phyloP scores from a whole-genome alignment of 495 filamentous ascomycete genomes.

The Neurospora sp. region DNA sequence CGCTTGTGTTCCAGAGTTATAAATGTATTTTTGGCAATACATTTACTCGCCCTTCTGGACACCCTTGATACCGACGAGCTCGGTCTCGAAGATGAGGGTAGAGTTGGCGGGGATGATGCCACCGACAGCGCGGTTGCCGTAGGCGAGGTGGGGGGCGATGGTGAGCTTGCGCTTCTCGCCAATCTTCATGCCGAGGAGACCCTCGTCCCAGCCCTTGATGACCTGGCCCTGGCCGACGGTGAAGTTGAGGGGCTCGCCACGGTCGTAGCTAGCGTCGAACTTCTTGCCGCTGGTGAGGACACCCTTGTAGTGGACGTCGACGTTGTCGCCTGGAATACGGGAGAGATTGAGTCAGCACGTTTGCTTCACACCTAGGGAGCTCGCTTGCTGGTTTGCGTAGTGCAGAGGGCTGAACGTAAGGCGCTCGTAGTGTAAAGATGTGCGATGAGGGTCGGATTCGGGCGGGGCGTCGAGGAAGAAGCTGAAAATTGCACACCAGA shows the following conservation, averaged over 20 bases:
- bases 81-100: slow-evolving; percentile 64
- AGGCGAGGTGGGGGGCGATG: slow-evolving; percentile 66
- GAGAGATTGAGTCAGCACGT: not conserved
- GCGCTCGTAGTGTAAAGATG: not conserved
- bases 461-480: not conserved
- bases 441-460: not conserved
- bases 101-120: slow-evolving; percentile 41
- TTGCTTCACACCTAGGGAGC: not conserved
- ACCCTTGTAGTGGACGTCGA: slow-evolving; percentile 24
- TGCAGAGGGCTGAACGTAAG: not conserved
- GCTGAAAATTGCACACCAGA: not conserved
- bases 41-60: slow-evolving; percentile 30
- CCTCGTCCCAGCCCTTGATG: slow-evolving; percentile 80
- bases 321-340: slow-evolving; percentile 14
- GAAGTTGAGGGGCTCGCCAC: slow-evolving; percentile 58
- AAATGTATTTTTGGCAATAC: not conserved
- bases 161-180: slow-evolving; percentile 71
- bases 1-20: not conserved
- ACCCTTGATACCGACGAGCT: slow-evolving; percentile 67
- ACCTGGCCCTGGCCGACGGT: slow-evolving; percentile 60
- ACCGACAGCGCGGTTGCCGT: slow-evolving; percentile 57
- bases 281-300: slow-evolving; percentile 22
- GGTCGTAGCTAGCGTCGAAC: slow-evolving; percentile 44
- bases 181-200: slow-evolving; percentile 78
- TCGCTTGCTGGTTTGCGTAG: not conserved